These are phyloP conservation scores for Tulasnella sp. DNA, from an alignment of 768 basidiomycete species.

Conservation along the genomic window DNA sequence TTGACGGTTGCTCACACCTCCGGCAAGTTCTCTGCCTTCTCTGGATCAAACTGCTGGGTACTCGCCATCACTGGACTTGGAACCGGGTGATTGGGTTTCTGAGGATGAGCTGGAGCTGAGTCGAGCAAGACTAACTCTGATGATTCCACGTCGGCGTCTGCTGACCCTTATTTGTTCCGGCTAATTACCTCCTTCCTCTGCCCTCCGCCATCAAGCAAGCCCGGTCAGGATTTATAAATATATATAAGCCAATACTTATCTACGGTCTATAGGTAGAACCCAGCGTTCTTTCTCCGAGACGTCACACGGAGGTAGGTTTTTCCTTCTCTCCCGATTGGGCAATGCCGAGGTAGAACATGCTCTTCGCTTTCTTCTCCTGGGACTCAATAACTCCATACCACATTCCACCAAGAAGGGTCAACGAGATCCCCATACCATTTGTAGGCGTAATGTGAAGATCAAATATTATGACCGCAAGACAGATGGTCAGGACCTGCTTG, in stretches of 20 bases:
- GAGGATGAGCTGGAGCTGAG: background rate
- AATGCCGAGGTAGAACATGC: background rate
- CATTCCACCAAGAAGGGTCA: conserved; percentile 83
- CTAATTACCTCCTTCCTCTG: background rate
- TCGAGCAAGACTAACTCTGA: background rate
- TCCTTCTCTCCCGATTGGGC: background rate
- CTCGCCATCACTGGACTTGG: background rate
- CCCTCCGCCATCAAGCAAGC: too few species aligned
- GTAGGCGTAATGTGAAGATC: conserved; percentile 70
- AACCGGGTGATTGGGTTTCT: background rate
- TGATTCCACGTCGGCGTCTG: background rate
- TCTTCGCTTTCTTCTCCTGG: conserved; percentile 32
- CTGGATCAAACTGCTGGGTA: conserved; percentile 62
- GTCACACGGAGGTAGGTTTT: background rate
- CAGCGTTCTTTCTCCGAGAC: background rate
- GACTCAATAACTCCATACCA: conserved; percentile 72
- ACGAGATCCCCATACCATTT: conserved; percentile 76
- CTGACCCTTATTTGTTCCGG: background rate
- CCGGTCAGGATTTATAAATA: too few species aligned
- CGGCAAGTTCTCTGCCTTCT: conserved; percentile 84
- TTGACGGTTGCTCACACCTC: conserved; percentile 55
- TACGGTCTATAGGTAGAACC: too few species aligned
- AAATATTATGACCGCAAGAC: conserved; percentile 80
- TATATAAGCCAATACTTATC: too few species aligned
- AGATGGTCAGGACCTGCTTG: conserved; percentile 88